phyloP scores from a whole-genome alignment of 1,139 yeast genomes.

The Saccharomyces hybrid region DNA sequence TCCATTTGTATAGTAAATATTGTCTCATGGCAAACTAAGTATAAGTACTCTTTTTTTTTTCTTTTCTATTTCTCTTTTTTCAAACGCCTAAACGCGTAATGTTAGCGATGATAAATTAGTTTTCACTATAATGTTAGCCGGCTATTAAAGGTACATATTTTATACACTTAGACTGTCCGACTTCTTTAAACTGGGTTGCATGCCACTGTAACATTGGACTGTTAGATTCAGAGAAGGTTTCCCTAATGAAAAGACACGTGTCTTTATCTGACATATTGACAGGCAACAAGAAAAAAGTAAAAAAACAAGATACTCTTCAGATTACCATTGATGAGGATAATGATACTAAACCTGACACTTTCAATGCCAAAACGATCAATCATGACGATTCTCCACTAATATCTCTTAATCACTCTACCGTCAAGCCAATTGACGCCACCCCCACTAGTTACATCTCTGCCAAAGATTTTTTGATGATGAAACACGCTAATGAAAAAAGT shows the following conservation, averaged over 20 bases:
- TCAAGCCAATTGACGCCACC: background rate
- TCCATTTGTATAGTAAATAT: background rate
- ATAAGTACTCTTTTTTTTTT: background rate
- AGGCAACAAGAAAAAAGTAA: background rate
- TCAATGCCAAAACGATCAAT: background rate
- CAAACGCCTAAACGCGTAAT: background rate
- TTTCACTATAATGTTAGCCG: background rate
- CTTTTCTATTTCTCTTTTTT: background rate
- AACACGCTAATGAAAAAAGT: background rate
- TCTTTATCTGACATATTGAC: constrained; percentile 4
- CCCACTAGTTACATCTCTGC: background rate
- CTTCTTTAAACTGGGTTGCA: background rate
- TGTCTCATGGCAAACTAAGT: background rate
- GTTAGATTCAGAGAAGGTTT: background rate
- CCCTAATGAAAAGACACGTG: constrained; percentile 3
- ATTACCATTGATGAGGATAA: background rate
- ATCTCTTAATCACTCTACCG: background rate
- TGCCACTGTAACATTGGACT: background rate
- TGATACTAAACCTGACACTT: background rate
- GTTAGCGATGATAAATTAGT: background rate
- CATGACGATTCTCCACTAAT: background rate
- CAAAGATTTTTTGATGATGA: background rate
- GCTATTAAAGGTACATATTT: background rate
- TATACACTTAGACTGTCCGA: background rate
- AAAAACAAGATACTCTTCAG: background rate